Conservation (phyloP, 768 basidiomycete species). For the Hydnomerulius pinastri region DNA sequence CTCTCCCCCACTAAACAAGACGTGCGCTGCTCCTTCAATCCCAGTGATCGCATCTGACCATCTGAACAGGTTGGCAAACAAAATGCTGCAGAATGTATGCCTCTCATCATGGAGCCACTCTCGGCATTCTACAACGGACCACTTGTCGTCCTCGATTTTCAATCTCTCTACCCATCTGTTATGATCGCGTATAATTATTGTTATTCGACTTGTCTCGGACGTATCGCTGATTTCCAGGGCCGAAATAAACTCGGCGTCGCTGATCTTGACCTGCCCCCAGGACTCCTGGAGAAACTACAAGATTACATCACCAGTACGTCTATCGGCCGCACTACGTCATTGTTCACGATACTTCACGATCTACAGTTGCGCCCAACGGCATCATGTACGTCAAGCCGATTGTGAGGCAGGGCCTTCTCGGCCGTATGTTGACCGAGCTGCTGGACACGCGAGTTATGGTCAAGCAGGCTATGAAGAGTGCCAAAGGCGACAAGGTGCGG, state of each 20-base stretch:
- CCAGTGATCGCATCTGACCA: not conserved
- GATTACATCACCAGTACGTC: slow-evolving; percentile 75
- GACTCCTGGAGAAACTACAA: slow-evolving; percentile 66
- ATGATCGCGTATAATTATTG: slow-evolving; percentile 99
- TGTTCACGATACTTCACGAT: not conserved
- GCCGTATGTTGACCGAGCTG: slow-evolving; percentile 90
- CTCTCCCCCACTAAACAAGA: slow-evolving; percentile 87
- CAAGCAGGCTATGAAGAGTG: slow-evolving; percentile 91
- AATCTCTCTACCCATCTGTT: slow-evolving; percentile 93
- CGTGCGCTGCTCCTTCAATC: slow-evolving; percentile 43
- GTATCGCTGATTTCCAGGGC: slow-evolving; percentile 84
- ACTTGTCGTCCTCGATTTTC: slow-evolving; percentile 92
- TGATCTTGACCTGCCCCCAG: slow-evolving; percentile 66
- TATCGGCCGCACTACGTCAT: not conserved
- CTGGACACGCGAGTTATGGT: slow-evolving; percentile 98
- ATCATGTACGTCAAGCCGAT: slow-evolving; percentile 88
- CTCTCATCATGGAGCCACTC: slow-evolving; percentile 91
- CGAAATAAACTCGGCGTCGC: slow-evolving; percentile 86
- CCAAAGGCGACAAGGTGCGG: slow-evolving; percentile 70
- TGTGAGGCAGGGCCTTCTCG: slow-evolving; percentile 82
- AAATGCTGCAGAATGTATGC: slow-evolving; percentile 96
- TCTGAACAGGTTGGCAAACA: slow-evolving; percentile 81
- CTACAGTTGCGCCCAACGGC: slow-evolving; percentile 89
- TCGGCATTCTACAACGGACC: slow-evolving; percentile 94
- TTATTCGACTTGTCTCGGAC: slow-evolving; percentile 94